A percentile compares a stretch with the other conserved stretches of the same genome.
These are phyloP conservation scores for Stemphylium lycopersici DNA, from an alignment of 2,329 filamentous ascomycete genomes.

Conservation along the genomic window DNA sequence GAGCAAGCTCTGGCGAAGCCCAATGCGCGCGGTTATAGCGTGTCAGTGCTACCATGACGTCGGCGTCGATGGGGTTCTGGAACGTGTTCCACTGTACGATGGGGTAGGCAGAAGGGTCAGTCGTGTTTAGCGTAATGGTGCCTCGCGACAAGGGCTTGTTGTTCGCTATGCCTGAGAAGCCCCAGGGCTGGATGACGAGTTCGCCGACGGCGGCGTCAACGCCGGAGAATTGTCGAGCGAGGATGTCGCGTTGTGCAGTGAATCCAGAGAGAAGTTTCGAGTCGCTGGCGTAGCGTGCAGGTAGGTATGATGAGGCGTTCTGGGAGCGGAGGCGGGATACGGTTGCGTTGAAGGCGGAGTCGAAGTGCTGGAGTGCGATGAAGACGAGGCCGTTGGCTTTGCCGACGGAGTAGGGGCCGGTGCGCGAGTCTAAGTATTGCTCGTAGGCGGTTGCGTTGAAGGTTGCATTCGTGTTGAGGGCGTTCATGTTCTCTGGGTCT, in stretches of 20 bases:
- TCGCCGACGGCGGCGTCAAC: slow-evolving; percentile 31
- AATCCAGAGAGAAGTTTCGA: slow-evolving; percentile 5
- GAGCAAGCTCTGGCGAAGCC: slow-evolving; percentile 31
- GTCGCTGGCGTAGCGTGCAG: slow-evolving; percentile 13
- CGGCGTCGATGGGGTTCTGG: slow-evolving; percentile 44
- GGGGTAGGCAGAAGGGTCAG: slow-evolving; percentile 32
- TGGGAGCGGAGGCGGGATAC: slow-evolving; percentile 12
- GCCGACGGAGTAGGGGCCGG: slow-evolving; percentile 28
- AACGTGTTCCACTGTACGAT: slow-evolving; percentile 40
- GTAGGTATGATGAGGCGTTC: slow-evolving; percentile 15
- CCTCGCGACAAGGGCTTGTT: slow-evolving; percentile 33
- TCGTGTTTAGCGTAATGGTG: slow-evolving; percentile 39
- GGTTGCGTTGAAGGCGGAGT: slow-evolving; percentile 3
- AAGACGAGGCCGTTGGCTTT: slow-evolving; percentile 17
- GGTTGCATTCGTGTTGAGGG: slow-evolving; percentile 19
- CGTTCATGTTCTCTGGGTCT: slow-evolving; percentile 4
- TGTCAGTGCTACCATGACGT: slow-evolving; percentile 38
- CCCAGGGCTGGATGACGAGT: slow-evolving; percentile 21
- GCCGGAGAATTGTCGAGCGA: neutral
- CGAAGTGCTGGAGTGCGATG: slow-evolving; percentile 6
- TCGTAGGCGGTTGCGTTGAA: slow-evolving; percentile 26
- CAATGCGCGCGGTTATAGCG: slow-evolving; percentile 42
- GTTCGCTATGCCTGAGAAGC: slow-evolving; percentile 8
- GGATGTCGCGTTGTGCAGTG: slow-evolving; percentile 13
- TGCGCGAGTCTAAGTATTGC: slow-evolving; percentile 29